Base-by-base conservation (phyloP, 2,329 filamentous ascomycete genomes). In the Endothia cerciana region DNA sequence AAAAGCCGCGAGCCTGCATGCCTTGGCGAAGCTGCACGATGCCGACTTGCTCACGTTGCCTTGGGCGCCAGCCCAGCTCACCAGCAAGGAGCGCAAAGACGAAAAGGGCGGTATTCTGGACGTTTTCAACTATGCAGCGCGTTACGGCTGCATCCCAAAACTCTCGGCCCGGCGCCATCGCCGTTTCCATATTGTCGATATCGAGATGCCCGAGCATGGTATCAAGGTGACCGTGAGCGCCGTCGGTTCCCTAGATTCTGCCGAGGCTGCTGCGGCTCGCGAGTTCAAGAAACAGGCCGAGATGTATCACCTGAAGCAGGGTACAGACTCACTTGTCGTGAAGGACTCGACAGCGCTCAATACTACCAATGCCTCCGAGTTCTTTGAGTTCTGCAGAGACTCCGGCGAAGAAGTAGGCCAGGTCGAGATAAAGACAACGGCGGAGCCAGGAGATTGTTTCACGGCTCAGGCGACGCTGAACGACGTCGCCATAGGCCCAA, bases 101-200 rank as follows among this genome's bases (percentile, higher is more conserved):
- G 62, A 43, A 43, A 60, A 33, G 19, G 15, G 51, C 25, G 36
- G 38, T 0, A 22, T 66, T 2, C 38, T 60, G 5, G 64, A 64
- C 10, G 38, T 64, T 8, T 66, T 60, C 61, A 64, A 66, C 60
- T 66, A 66, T 11, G 60, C 64, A 4, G 64, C 64, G 3, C 55
- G 60, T 45, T 59, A 63, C n/a, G 55, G 28, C 22, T 63, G 56
- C 28, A 38, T 60, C 28, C 64, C 55, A 15, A n/a, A 2, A 7
- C 17, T 60, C 13, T n/a, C 30, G 7, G 13, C 4, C 6, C 19
- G 11, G n/a, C 4, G 25, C 2, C 22, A 5, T 10, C 8, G 22
- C 36, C 45, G 28, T 19, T 25, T 17, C 6, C 19, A 22, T 38
- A 47, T 22, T 1, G 51, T 66, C 4, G 15, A 19, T n/a, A 36